Base-by-base conservation (phyloP, 495 filamentous ascomycete species). In the Penicillium fimorum region DNA sequence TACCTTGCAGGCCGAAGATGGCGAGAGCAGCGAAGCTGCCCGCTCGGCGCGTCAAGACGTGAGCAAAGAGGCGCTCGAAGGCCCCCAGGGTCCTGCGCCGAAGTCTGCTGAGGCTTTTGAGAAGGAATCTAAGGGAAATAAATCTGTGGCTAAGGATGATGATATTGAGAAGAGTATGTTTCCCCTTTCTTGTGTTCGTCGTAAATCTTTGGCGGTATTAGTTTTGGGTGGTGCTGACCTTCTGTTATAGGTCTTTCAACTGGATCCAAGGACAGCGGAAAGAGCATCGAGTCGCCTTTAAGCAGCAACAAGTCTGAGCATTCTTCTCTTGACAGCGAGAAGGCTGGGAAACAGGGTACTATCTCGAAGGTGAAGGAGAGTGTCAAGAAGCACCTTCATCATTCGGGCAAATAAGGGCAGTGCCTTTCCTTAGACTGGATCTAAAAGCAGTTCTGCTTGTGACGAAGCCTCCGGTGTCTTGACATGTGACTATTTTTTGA, bases 51-150 rank as follows among this genome's bases (percentile, higher is more conserved):
- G 32, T 47, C 45, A 47, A 0, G 45, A 59, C 2, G 72, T 62
- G 18, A 74, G 71, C 60, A 47, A 68, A 48, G 74, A 77, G 45
- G 69, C 74, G 2, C 56, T 76, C 25, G 53, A 61, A 53, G 74
- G 72, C 0, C 74, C 72, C 2, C 64, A 68, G 47, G 63, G 59
- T 18, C 64, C 70, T 8, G 51, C 68, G 3, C 66, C 70, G 0
- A 57, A 61, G 33, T 35, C 62, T 3, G 63, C 62, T 18, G 67
- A 62, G 38, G 63, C 73, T 29, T 69, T 72, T 44, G 64, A 69
- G 50, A 66, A 69, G 30, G 57, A 69, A 49, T 47, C 20, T 12
- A 60, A 63, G 47, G 44, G 38, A 15, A 43, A 59, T 37, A 53
- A 38, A 38, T 9, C 48, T 35, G 48, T 11, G 4, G 15, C n/a